These are phyloP conservation scores for Amanita jacksonii DNA, from an alignment of 768 basidiomycete species.

Conservation along the genomic window DNA sequence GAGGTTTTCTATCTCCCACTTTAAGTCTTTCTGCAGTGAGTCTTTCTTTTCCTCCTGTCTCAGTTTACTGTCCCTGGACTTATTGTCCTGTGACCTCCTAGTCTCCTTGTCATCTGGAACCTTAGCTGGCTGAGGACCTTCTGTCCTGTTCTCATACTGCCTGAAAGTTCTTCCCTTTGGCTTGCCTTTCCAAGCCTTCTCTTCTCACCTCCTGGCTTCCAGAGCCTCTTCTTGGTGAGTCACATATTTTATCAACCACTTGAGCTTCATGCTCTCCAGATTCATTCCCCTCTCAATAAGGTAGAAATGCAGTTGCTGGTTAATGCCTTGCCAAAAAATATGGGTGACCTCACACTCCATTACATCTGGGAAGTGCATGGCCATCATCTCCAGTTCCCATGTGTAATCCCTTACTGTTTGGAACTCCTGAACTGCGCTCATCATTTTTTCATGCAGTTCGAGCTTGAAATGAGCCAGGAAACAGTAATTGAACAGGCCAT, in stretches of 20 bases:
- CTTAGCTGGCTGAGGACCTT: neutral
- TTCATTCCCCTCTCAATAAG: conserved; percentile 21
- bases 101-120: too few relatives aligned
- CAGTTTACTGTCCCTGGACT: neutral
- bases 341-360: conserved; percentile 20
- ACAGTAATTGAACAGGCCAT: conserved; percentile 11
- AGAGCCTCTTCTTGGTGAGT: conserved; percentile 20
- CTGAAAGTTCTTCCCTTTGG: neutral
- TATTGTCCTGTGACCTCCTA: neutral
- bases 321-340: conserved; percentile 25
- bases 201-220: neutral
- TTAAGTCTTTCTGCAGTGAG: neutral
- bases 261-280: conserved; percentile 16
- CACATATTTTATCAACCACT: conserved; percentile 19
- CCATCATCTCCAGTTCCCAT: conserved; percentile 1
- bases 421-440: neutral
- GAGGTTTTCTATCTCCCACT: neutral
- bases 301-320: conserved; percentile 16
- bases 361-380: neutral
- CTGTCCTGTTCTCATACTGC: neutral
- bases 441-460: conserved; percentile 4
- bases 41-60: neutral
- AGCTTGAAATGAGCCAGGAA: conserved; percentile 8
- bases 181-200: neutral
- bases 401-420: neutral